Percentiles rank a stretch among this genome's conserved stretches.
phyloP scores from a whole-genome alignment of 768 basidiomycete species.

The Terana coerulea region DNA sequence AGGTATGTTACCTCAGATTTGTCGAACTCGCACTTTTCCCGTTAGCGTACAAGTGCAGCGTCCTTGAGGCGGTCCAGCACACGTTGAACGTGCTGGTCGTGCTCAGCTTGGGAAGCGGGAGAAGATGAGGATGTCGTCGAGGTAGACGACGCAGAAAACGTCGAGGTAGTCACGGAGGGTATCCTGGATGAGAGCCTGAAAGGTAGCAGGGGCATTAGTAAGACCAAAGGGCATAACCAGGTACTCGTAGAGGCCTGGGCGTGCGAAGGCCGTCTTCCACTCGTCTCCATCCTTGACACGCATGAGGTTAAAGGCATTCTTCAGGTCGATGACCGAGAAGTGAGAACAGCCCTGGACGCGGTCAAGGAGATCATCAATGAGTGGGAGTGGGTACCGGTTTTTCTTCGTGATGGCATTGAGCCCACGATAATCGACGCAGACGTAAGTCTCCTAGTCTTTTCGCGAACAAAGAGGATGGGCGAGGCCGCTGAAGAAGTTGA shows the following conservation, averaged over 20 bases:
- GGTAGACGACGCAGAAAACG: constrained; percentile 8
- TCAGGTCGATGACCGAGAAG: constrained; percentile 38
- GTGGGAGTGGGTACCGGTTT: constrained; percentile 31
- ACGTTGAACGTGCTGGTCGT: constrained; percentile 13
- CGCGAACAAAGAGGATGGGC: constrained; percentile 26
- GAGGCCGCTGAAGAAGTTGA: constrained; percentile 24
- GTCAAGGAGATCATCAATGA: constrained; percentile 30
- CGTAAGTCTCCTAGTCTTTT: constrained; percentile 22
- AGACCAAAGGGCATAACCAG: constrained; percentile 33
- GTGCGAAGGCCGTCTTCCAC: constrained; percentile 39
- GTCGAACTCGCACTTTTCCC: constrained; percentile 35
- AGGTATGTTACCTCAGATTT: constrained; percentile 36
- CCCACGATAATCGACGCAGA: constrained; percentile 24
- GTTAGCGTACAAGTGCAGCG: constrained; percentile 25
- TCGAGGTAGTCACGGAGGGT: constrained; percentile 16
- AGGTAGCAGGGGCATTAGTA: constrained; percentile 12
- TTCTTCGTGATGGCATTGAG: constrained; percentile 33
- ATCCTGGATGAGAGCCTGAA: constrained; percentile 14
- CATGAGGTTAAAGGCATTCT: constrained; percentile 39
- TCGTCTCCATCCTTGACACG: constrained; percentile 33
- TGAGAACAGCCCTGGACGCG: background rate
- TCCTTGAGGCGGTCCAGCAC: constrained; percentile 27
- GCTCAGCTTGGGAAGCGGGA: constrained; percentile 13
- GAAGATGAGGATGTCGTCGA: constrained; percentile 17
- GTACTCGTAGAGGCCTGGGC: constrained; percentile 34